Conservation (phyloP, 352 stramenopile species). For the Phytophthora aleatoria region DNA sequence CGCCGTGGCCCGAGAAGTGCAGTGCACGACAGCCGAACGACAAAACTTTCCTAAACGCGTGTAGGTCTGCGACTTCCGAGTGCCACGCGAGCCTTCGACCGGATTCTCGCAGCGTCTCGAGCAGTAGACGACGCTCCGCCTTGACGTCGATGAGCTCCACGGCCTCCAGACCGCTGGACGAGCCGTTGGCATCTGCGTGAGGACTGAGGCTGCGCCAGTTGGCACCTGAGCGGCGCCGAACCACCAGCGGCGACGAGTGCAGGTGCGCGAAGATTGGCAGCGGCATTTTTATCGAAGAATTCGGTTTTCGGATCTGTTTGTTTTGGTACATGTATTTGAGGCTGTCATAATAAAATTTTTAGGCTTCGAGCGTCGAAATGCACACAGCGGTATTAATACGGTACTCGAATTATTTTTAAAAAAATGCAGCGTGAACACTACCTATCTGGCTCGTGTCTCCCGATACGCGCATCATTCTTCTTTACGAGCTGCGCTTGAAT, state of each 20-base stretch:
- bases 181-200: slow-evolving; percentile 16
- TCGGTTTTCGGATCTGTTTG: neutral
- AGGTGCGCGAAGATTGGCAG: slow-evolving; percentile 81
- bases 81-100: slow-evolving; percentile 73
- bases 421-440: no score
- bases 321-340: neutral
- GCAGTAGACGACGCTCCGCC: slow-evolving; percentile 72
- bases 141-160: slow-evolving; percentile 89
- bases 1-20: slow-evolving; percentile 75
- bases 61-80: slow-evolving; percentile 78
- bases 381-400: no score
- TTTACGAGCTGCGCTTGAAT: no score
- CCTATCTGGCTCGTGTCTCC: no score
- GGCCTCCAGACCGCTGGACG: slow-evolving; percentile 55
- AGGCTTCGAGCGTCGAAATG: no score
- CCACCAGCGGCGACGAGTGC: slow-evolving; percentile 84
- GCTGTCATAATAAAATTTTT: neutral
- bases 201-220: slow-evolving; percentile 69
- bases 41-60: slow-evolving; percentile 83
- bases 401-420: no score
- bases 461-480: no score
- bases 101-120: slow-evolving; percentile 74
- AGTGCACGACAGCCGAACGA: slow-evolving; percentile 77
- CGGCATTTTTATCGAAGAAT: slow-evolving; percentile 4
- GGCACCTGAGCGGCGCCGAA: slow-evolving; percentile 58